Evolutionary conservation across 2,329 filamentous ascomycete genomes (phyloP), one percentile per base, ranked within the genome.

Genomic region (Pseudocercospora crystallina): DNA sequence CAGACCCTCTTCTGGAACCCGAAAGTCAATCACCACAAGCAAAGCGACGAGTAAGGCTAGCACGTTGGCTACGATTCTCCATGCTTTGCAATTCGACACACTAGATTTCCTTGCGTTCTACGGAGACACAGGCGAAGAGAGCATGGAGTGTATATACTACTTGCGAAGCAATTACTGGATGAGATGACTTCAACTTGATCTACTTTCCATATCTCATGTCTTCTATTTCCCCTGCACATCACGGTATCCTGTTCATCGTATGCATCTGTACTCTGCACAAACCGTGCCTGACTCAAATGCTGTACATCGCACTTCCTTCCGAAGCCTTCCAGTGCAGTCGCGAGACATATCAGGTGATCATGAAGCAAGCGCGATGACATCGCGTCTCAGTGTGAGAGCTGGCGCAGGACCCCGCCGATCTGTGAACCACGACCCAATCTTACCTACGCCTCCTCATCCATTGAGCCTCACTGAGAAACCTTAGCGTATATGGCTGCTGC

Each of bases 11-110:
- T 79, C 87, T 99, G 94, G 94, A 97, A 97, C 77, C 79, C 85
- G 61, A 81, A 80, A 53, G 90, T 96, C 80, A 97, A 97, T 85
- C 92, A 95, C 80, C 90, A 97, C 46, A 53, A 53, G 51, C 31
- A 40, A 34, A 5, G 34, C 17, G 47, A 50, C n/a, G 47, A 39
- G 11, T 31, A 41, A 34, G 29, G 20, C 3, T 3, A 26, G 20
- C 20, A 7, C 20, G 20, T 26, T 26, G 20, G 20, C 20, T 26
- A 26, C 20, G 20, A 26, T 26, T 26, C 20, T 26, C 20, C 7
- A 7, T 26, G 20, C 20, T 26, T 26, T 26, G 20, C 20, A 26
- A 26, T 7, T 7, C 20, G 15, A 20, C 33, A 26, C 8, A 30
- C 20, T 36, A 37, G 43, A 45, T 37, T 31, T 38, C 32, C 14